Percentiles rank a stretch among this genome's conserved stretches.
Evolutionary conservation across 768 basidiomycete genomes (phyloP).

Genomic region (Scleroderma citrinum): DNA sequence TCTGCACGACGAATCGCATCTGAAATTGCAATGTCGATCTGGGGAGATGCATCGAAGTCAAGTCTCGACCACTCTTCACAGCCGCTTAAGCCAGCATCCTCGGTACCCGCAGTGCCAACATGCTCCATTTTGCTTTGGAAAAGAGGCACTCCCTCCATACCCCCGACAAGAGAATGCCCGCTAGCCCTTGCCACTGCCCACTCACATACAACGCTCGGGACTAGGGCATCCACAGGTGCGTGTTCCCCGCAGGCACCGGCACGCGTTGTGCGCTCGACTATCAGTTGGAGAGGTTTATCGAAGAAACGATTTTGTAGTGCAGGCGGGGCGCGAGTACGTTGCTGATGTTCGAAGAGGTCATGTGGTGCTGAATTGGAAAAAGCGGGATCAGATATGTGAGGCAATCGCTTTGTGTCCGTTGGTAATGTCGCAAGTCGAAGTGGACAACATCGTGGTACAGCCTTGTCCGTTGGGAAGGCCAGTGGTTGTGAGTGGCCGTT

Average conservation of each 20-base stretch:
- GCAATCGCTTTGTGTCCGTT: no score
- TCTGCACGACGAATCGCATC: slow-evolving; percentile 54
- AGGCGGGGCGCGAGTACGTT: slow-evolving; percentile 60
- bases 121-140: neutral
- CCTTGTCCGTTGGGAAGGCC: slow-evolving; percentile 26
- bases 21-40: slow-evolving; percentile 48
- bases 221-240: slow-evolving; percentile 82
- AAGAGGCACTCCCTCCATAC: slow-evolving; percentile 39
- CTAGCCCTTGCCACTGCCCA: slow-evolving; percentile 51
- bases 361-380: no score
- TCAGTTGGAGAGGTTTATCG: slow-evolving; percentile 80
- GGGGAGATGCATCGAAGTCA: slow-evolving; percentile 69
- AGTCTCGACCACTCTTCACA: slow-evolving; percentile 50
- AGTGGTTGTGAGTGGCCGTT: slow-evolving; percentile 22
- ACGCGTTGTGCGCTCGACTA: slow-evolving; percentile 79
- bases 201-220: slow-evolving; percentile 83
- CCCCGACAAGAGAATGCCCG: slow-evolving; percentile 33
- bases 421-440: neutral
- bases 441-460: neutral
- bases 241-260: slow-evolving; percentile 90
- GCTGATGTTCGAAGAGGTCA: slow-evolving; percentile 64
- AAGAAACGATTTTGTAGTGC: slow-evolving; percentile 85
- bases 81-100: slow-evolving; percentile 5
- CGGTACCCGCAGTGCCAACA: neutral
- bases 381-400: no score